Evolutionary conservation across 169 alveolate species (phyloP), one percentile per base, ranked within the genome.

Genomic region (Plasmodium malariae): DNA sequence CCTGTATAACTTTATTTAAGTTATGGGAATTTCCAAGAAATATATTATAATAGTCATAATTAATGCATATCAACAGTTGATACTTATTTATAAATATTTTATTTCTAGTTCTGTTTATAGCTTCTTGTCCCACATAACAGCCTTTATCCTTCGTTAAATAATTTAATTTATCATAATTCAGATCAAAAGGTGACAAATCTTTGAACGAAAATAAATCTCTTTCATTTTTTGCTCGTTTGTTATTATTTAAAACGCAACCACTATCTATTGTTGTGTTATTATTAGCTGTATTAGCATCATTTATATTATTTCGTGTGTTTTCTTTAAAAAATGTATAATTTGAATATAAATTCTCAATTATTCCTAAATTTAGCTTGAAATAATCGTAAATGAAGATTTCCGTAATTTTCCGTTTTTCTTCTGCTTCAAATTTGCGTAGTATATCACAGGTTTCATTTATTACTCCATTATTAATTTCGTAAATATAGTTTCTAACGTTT

Each of bases 51-150:
- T 93, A 86, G 11, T 87, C 88, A 21, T 88, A 36, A 30, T 87
- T 62, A n/a, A 93, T 71, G 60, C 92, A 51, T 55, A 72, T 65
- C 14, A 70, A 48, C 28, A 94, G 59, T 48, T 73, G 60, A 87
- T 94, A 94, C 60, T 92, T 92, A 57, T 89, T 92, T 62, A 88
- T 78, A 73, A 94, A 78, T 36, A 89, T 90, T 32, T 90, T 87
- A 57, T 92, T 94, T 28, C 88, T 26, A 1, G 89, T 70, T 37
- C 95, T 90, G 67, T 94, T 94, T 80, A 94, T 88, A 17, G 91
- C 91, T 59, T 94, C 96, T 57, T 94, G 96, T 54, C 96, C 96
- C 17, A 92, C 93, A 57, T 92, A 94, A 36, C 96, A 94, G 0
- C 96, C 96, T 74, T 94, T 94, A 73, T 92, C 92, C 26, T 76